Evolutionary conservation across 805 yeast species (phyloP).

Genomic region (Millerozyma acaciae): DNA sequence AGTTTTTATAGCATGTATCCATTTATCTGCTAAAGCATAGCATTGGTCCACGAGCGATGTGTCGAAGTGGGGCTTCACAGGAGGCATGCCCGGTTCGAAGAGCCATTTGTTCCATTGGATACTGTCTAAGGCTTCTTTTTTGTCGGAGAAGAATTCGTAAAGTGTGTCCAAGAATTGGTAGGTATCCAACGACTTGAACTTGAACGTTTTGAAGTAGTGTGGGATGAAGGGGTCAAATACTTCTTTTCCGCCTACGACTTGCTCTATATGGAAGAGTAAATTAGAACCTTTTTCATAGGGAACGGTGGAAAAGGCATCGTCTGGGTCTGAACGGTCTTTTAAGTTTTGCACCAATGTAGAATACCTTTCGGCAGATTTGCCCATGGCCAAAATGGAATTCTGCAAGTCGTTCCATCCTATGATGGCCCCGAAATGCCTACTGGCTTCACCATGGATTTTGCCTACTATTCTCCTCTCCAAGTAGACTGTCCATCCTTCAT

Average conservation of each 20-base stretch:
- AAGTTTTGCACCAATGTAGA: slow-evolving; percentile 68
- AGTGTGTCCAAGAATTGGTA: slow-evolving; percentile 75
- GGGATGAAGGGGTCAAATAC: slow-evolving; percentile 78
- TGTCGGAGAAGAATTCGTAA: slow-evolving; percentile 56
- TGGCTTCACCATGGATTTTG: slow-evolving; percentile 69
- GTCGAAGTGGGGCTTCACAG: slow-evolving; percentile 71
- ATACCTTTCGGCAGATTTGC: slow-evolving; percentile 47
- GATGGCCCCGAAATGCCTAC: slow-evolving; percentile 76
- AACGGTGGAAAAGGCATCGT: slow-evolving; percentile 81
- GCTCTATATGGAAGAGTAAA: slow-evolving; percentile 71
- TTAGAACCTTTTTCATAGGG: slow-evolving; percentile 92
- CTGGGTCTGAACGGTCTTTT: slow-evolving; percentile 73
- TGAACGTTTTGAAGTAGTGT: slow-evolving; percentile 66
- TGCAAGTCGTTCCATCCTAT: slow-evolving; percentile 86
- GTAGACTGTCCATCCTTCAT: slow-evolving; percentile 96
- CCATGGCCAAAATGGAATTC: slow-evolving; percentile 63
- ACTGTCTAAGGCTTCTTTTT: slow-evolving; percentile 48
- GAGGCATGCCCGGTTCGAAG: slow-evolving; percentile 82
- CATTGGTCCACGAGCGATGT: slow-evolving; percentile 75
- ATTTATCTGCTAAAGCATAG: slow-evolving; percentile 57
- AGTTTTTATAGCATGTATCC: slow-evolving; percentile 45
- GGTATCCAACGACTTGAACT: slow-evolving; percentile 71
- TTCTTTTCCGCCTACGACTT: slow-evolving; percentile 56
- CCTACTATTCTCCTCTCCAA: slow-evolving; percentile 81
- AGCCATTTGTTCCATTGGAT: slow-evolving; percentile 89